Evolutionary conservation across 768 basidiomycete genomes (phyloP).

Genomic region (Amylocystis lapponica): DNA sequence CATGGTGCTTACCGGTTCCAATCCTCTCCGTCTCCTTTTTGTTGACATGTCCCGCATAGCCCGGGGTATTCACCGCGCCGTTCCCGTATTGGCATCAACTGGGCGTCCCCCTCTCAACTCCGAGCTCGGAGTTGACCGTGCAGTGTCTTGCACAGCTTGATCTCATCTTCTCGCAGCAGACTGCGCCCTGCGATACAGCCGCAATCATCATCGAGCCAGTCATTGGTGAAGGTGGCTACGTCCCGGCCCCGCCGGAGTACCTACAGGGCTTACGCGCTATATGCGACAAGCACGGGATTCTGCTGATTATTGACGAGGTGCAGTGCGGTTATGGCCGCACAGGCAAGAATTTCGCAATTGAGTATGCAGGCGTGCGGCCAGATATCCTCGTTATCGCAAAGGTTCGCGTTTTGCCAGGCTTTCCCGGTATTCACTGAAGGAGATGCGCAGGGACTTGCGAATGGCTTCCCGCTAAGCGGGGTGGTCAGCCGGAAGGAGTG

Average conservation of each 20-base stretch:
- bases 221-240: constrained; percentile 93
- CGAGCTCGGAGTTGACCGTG: constrained; percentile 50
- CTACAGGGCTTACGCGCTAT: constrained; percentile 71
- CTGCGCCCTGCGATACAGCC: constrained; percentile 78
- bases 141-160: constrained; percentile 77
- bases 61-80: constrained; percentile 73
- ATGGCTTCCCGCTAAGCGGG: constrained; percentile 91
- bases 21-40: neutral
- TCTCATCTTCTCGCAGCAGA: constrained; percentile 74
- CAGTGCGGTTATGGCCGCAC: constrained; percentile 90
- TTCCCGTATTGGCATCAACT: constrained; percentile 95
- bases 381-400: constrained; percentile 91
- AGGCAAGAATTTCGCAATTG: constrained; percentile 75
- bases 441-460: constrained; percentile 63
- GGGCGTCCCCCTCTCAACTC: constrained; percentile 49
- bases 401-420: constrained; percentile 30
- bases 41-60: constrained; percentile 35
- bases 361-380: constrained; percentile 79
- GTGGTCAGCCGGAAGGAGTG: constrained; percentile 77
- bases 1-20: constrained; percentile 51
- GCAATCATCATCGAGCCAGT: constrained; percentile 94
- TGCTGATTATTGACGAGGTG: constrained; percentile 83
- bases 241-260: constrained; percentile 78
- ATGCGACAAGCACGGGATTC: constrained; percentile 83
- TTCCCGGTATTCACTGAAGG: neutral